Conservation (phyloP, 352 stramenopile species). For the Globisporangium solare region DNA sequence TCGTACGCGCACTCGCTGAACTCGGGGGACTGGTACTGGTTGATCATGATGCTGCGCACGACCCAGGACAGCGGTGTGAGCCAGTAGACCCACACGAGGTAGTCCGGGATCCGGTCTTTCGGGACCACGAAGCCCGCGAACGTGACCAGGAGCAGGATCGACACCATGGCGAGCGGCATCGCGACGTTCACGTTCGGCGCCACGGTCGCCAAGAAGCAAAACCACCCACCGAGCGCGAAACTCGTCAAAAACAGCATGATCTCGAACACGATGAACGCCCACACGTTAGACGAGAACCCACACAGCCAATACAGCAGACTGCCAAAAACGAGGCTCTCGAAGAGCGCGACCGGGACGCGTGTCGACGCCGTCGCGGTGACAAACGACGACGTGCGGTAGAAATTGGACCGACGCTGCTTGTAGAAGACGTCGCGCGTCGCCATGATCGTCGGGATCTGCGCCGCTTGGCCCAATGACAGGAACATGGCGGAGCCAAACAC, state of each 20-base stretch:
- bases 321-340: conserved; percentile 69
- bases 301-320: conserved; percentile 82
- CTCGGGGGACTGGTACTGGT: conserved; percentile 19
- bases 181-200: conserved; percentile 26
- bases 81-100: conserved; percentile 30
- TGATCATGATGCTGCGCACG: conserved; percentile 23
- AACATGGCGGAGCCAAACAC: conserved; percentile 61
- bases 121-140: conserved; percentile 26
- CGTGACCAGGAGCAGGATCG: conserved; percentile 29
- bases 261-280: conserved; percentile 31
- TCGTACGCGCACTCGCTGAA: no score
- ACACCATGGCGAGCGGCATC: conserved; percentile 28
- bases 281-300: conserved; percentile 22
- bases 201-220: conserved; percentile 30
- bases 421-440: conserved; percentile 56
- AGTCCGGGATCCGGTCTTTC: no score
- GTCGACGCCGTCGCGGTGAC: conserved; percentile 31
- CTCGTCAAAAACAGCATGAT: conserved; percentile 29
- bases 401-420: conserved; percentile 57
- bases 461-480: conserved; percentile 38
- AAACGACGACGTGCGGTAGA: conserved; percentile 25
- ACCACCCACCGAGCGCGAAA: conserved; percentile 28
- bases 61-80: conserved; percentile 39
- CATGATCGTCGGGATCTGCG: conserved; percentile 58
- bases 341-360: conserved; percentile 24